phyloP scores from a whole-genome alignment of 768 basidiomycete genomes.

The Hygrophorus pudorinus region DNA sequence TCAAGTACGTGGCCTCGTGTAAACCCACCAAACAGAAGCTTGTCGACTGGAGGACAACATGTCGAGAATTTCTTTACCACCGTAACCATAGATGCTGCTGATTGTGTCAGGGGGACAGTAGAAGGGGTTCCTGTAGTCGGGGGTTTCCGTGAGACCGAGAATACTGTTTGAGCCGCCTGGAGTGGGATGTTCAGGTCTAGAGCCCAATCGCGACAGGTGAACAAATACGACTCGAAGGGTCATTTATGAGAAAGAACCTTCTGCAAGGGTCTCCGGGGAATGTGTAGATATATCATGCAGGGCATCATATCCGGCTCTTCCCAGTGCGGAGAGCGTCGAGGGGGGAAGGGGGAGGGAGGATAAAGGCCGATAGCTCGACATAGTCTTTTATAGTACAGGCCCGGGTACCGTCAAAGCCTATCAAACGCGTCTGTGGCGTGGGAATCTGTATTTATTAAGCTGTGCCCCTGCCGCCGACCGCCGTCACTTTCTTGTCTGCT shows the following conservation, averaged over 20 bases:
- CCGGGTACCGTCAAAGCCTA: too few species aligned
- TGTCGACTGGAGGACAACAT: constrained; percentile 40
- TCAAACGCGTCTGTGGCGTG: too few species aligned
- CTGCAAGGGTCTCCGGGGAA: constrained; percentile 36
- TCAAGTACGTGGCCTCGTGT: constrained; percentile 54
- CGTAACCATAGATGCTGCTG: constrained; percentile 36
- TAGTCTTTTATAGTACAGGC: too few species aligned
- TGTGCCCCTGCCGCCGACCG: too few species aligned
- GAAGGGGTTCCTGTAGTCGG: constrained; percentile 4
- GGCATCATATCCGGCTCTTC: constrained; percentile 47
- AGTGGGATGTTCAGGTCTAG: constrained; percentile 44
- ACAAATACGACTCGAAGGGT: too few species aligned
- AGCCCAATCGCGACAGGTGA: neutral
- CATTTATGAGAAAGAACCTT: constrained; percentile 26
- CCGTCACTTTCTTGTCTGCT: too few species aligned
- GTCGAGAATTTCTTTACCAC: constrained; percentile 26
- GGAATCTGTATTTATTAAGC: too few species aligned
- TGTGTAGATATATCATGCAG: constrained; percentile 37
- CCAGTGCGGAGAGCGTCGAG: constrained; percentile 35
- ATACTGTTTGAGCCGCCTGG: constrained; percentile 34
- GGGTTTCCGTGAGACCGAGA: constrained; percentile 29
- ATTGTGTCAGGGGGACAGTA: constrained; percentile 33
- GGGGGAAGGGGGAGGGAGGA: constrained; percentile 38
- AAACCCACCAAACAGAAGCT: constrained; percentile 54
- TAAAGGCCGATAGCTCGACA: constrained; percentile 39